A percentile compares a stretch with the other conserved stretches of the same genome.
phyloP scores from a whole-genome alignment of 768 basidiomycete species.

The Russula brevipes region DNA sequence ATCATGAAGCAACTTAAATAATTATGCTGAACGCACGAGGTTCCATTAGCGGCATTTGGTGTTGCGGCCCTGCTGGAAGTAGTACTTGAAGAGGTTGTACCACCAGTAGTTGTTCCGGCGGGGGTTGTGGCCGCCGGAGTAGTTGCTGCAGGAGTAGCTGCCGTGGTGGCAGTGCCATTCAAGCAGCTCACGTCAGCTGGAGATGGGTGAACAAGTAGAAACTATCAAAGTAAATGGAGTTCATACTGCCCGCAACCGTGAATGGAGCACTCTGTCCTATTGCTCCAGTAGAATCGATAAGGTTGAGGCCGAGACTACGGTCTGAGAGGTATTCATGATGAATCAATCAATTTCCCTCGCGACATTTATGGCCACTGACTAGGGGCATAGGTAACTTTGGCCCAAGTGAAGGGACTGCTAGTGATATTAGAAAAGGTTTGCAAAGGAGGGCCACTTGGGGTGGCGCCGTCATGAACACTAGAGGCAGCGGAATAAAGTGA shows the following conservation, averaged over 20 bases:
- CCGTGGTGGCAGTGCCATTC: constrained; percentile 13
- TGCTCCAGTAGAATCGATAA: constrained; percentile 58
- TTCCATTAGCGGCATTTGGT: no score
- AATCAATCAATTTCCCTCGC: not conserved
- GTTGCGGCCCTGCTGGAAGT: not conserved
- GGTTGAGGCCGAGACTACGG: constrained; percentile 48
- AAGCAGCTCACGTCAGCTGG: constrained; percentile 38
- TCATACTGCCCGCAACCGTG: constrained; percentile 37
- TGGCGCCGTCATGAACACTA: constrained; percentile 52
- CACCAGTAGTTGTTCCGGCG: constrained; percentile 2
- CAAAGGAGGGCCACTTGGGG: constrained; percentile 43
- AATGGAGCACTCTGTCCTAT: constrained; percentile 49
- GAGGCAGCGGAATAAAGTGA: not conserved
- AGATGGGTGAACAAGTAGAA: not conserved
- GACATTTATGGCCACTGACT: constrained; percentile 34
- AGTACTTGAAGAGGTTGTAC: no score
- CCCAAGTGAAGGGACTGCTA: constrained; percentile 49
- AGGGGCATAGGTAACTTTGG: constrained; percentile 39
- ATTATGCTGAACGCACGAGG: not conserved
- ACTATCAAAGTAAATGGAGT: not conserved
- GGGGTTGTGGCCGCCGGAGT: not conserved
- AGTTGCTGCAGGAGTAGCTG: not conserved
- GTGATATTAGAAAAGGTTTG: constrained; percentile 38
- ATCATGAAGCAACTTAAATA: no score
- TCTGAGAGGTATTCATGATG: constrained; percentile 31